A percentile compares a stretch with the other conserved stretches of the same genome.
These are phyloP conservation scores for Psilocybe subaeruginosa DNA, from an alignment of 768 basidiomycete species.

Conservation along the genomic window DNA sequence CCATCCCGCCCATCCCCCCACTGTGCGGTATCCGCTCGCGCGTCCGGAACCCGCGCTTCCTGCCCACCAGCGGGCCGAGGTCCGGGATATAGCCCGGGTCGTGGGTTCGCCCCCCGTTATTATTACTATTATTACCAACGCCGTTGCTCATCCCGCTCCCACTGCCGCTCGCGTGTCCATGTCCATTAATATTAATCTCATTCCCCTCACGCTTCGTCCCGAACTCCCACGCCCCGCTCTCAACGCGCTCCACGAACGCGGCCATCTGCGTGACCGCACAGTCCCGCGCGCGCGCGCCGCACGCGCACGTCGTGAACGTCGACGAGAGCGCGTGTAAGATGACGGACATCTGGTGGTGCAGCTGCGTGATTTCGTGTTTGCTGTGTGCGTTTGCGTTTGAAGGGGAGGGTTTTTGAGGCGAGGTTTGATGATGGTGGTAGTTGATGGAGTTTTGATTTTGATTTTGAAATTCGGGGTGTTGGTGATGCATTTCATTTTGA, in stretches of 20 bases:
- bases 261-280: slow-evolving; percentile 71
- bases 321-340: slow-evolving; percentile 71
- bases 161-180: too few species aligned
- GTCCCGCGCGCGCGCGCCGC: slow-evolving; percentile 61
- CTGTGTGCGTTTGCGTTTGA: too few species aligned
- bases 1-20: slow-evolving; percentile 56
- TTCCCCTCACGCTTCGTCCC: too few species aligned
- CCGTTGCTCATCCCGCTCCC: too few species aligned
- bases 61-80: slow-evolving; percentile 67
- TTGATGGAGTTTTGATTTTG: too few species aligned
- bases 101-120: too few species aligned
- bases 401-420: too few species aligned
- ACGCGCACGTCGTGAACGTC: slow-evolving; percentile 77
- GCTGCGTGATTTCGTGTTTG: slow-evolving; percentile 43
- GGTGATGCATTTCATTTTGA: neutral
- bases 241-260: slow-evolving; percentile 48
- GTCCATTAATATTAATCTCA: neutral
- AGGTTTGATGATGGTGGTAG: neutral
- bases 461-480: neutral
- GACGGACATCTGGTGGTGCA: slow-evolving; percentile 67
- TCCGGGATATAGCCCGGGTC: slow-evolving; percentile 31
- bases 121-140: too few species aligned
- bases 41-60: slow-evolving; percentile 63
- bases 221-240: neutral
- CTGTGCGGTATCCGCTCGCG: slow-evolving; percentile 55